These are phyloP conservation scores for Gardenia jasminoides DNA, from an alignment of 257 asterid species.

Conservation along the genomic window DNA sequence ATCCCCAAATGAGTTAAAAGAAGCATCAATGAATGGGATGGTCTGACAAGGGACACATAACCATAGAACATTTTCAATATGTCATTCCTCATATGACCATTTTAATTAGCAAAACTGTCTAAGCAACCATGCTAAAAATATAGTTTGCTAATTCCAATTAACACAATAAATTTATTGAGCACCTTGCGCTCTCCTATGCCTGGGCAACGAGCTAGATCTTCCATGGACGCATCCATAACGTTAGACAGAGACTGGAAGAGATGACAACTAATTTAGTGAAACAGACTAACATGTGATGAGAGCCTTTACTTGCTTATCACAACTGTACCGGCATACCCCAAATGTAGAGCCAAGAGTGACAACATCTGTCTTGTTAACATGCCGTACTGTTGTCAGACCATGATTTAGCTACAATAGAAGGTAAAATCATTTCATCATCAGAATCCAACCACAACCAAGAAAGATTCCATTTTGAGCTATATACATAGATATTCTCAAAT, in stretches of 20 bases:
- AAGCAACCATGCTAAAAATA: background rate
- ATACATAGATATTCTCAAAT: background rate
- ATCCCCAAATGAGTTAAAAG: background rate
- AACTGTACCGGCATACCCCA: conserved; percentile 59
- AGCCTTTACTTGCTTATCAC: background rate
- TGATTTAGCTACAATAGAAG: conserved; percentile 58
- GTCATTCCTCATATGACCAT: background rate
- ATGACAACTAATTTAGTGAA: background rate
- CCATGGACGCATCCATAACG: conserved; percentile 98
- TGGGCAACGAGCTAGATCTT: conserved; percentile 97
- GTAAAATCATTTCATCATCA: conserved; percentile 17
- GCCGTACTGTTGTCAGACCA: conserved; percentile 85
- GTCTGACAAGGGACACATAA: background rate
- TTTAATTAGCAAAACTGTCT: background rate
- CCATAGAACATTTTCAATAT: background rate
- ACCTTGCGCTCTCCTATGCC: conserved; percentile 99
- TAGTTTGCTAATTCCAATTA: background rate
- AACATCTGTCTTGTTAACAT: conserved; percentile 97
- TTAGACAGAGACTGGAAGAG: conserved; percentile 70
- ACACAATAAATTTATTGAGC: conserved; percentile 12
- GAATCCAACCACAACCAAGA: background rate
- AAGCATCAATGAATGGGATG: background rate
- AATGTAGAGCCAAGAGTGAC: conserved; percentile 97
- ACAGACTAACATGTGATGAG: background rate
- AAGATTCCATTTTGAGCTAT: background rate